Base-by-base conservation (phyloP, 345 rosid genomes). In the Bruguiera parviflora region DNA sequence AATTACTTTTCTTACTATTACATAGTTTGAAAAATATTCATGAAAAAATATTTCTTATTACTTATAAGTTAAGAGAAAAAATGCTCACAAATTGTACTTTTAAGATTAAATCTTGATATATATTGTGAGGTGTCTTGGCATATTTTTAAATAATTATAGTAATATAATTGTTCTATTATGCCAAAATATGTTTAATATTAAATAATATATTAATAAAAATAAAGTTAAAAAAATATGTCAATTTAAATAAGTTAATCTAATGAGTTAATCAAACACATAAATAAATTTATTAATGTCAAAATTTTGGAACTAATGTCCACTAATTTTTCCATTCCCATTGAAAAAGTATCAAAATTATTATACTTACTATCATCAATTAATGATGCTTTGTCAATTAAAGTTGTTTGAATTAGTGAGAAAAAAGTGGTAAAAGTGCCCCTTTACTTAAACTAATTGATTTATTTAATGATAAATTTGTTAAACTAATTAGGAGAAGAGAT, bases 1-100 rank as follows among this genome's bases (percentile, higher is more conserved):
- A 92, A 76, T 77, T 92, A 61, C 88, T 95, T 58, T 85, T 86
- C 49, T 96, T 92, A 22, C 70, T 95, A 64, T 78, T 95, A 72
- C 76, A 73, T 58, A 59, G 78, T 71, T 75, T 87, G 46, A 90
- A 77, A 80, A 92, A 61, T 74, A 90, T 82, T 58, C 84, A 85
- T 73, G 85, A 83, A 88, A 91, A 84, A 68, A 83, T 85, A 72
- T 80, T 82, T 35, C 89, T 89, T 65, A 63, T 86, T 73, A 85
- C 94, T 77, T 79, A 71, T 74, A 84, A 65, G 79, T 79, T 95
- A 69, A 96, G 80, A 39, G 98, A 88, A 81, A 78, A 59, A 64
- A 97, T 96, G 56, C 86, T 96, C 29, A 75, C 76, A 64, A 82
- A 58, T 70, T 92, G 82, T 82, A 87, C 89, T 28, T 67, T 74